These are phyloP conservation scores for Sphagnum magellanicum DNA, from an alignment of 228 moss, liverwort and hornwort species.

Conservation along the genomic window DNA sequence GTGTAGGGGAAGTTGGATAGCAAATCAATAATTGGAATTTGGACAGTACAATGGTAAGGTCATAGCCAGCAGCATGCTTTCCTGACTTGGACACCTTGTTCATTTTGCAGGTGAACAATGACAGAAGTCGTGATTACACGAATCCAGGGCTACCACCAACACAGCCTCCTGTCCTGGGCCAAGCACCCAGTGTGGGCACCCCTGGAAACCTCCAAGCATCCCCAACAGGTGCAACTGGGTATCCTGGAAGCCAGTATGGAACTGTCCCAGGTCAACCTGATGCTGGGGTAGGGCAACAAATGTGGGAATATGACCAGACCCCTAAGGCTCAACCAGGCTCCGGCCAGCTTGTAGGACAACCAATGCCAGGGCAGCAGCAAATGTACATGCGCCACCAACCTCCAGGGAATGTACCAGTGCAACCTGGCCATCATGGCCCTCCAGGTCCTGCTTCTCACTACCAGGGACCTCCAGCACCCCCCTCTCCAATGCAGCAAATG, in stretches of 20 bases:
- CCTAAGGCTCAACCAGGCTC: no score
- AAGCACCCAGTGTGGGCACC: constrained; percentile 54
- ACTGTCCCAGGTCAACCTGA: constrained; percentile 52
- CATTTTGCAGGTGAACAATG: constrained; percentile 81
- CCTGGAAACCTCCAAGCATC: constrained; percentile 47
- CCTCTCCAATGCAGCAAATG: constrained; percentile 50
- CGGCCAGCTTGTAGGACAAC: constrained; percentile 37
- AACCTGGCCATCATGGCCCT: constrained; percentile 48
- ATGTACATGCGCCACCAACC: constrained; percentile 70
- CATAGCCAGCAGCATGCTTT: no score
- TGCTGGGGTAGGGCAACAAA: constrained; percentile 47
- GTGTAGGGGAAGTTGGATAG: no score
- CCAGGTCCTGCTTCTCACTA: constrained; percentile 44
- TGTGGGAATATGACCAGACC: constrained; percentile 84
- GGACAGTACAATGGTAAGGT: no score
- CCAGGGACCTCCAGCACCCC: constrained; percentile 29
- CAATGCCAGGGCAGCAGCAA: constrained; percentile 61
- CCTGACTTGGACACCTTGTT: neutral
- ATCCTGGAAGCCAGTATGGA: constrained; percentile 58
- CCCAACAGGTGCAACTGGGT: constrained; percentile 51
- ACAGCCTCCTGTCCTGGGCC: constrained; percentile 85
- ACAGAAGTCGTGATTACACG: constrained; percentile 93
- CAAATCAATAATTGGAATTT: no score
- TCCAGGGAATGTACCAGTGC: constrained; percentile 55
- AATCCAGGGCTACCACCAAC: constrained; percentile 84